Evolutionary conservation across 2,329 filamentous ascomycete species (phyloP).

Genomic region (Penicillium sp.): DNA sequence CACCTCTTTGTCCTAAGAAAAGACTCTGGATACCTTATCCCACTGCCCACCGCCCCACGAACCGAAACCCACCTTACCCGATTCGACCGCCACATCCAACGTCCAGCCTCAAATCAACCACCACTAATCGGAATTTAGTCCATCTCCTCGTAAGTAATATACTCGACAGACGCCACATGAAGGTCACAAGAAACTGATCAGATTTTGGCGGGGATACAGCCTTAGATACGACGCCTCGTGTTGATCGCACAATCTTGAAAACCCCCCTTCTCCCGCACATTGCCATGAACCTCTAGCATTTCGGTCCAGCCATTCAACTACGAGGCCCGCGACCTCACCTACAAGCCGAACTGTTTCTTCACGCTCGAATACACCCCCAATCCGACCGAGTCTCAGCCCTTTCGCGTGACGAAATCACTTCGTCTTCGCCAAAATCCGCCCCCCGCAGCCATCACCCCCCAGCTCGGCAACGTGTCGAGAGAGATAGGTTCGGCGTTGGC

Average conservation of each 20-base stretch:
- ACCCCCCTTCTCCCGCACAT: constrained; percentile 27
- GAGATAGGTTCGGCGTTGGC: constrained; percentile 45
- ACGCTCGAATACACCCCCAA: constrained; percentile 6
- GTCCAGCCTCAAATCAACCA: not conserved
- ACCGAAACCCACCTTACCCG: constrained; percentile 22
- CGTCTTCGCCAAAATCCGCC: constrained; percentile 17
- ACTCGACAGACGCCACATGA: not conserved
- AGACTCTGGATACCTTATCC: not conserved
- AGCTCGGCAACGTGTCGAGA: constrained; percentile 46
- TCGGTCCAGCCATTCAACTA: constrained; percentile 12
- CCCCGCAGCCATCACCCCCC: constrained; percentile 13
- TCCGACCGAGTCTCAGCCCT: not conserved
- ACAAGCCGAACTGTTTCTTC: not conserved
- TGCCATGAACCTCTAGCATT: constrained; percentile 32
- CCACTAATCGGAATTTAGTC: not conserved
- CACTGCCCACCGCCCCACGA: constrained; percentile 26
- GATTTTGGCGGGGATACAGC: constrained; percentile 22
- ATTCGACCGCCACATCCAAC: constrained; percentile 11
- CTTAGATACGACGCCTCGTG: constrained; percentile 14
- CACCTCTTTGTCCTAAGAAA: not conserved
- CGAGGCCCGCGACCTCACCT: not conserved
- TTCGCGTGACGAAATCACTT: constrained; percentile 21
- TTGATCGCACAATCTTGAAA: constrained; percentile 34
- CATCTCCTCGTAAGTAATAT: constrained; percentile 8
- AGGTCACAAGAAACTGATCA: constrained; percentile 17